Base-by-base conservation (phyloP, 2,329 filamentous ascomycete genomes). In the Conoideocrella luteorostrata region DNA sequence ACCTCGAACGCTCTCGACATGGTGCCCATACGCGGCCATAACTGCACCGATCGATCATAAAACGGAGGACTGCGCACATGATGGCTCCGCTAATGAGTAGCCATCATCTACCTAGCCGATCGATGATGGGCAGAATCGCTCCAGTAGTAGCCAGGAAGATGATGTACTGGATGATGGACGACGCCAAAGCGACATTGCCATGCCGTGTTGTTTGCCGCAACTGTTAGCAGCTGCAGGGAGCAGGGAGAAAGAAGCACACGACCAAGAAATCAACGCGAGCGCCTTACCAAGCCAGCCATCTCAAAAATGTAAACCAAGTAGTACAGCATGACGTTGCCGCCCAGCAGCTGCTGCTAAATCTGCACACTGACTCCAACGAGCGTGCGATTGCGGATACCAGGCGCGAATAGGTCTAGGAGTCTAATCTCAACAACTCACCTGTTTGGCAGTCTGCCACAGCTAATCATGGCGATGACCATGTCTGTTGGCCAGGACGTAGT, bases 261-360 rank as follows among this genome's bases (percentile, higher is more conserved):
- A n/a, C n/a, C n/a, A n/a, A n/a, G n/a, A n/a, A n/a, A n/a, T n/a
- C n/a, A n/a, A n/a, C n/a, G n/a, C n/a, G n/a, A n/a, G n/a, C n/a
- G n/a, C n/a, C 32, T 34, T 34, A 26, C 20, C 2, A 38, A n/a
- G 15, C 35, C 21, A 7, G 21, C 23, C 35, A 12, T 38, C 24
- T 38, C 35, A 24, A 48, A 52, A 58, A 57, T 38, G 21, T 38
- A 38, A 26, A 38, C 13, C 12, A 38, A 20, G 22, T 3, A 26
- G 20, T 38, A 69, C 66, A 72, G 75, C 72, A 80, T 75, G 30
- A 78, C 72, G 53, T 80, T 80, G 68, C 80, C 79, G 9, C 76
- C 77, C 18, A 69, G 72, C 4, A 80, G 65, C 52, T 82, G 78
- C 3, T 69, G 74, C 77, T 77, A 81, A 60, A 75, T 71, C 58